Evolutionary conservation across 2,329 filamentous ascomycete genomes (phyloP), one percentile per base, ranked within the genome.

Genomic region (Stagonosporopsis rhizophila): DNA sequence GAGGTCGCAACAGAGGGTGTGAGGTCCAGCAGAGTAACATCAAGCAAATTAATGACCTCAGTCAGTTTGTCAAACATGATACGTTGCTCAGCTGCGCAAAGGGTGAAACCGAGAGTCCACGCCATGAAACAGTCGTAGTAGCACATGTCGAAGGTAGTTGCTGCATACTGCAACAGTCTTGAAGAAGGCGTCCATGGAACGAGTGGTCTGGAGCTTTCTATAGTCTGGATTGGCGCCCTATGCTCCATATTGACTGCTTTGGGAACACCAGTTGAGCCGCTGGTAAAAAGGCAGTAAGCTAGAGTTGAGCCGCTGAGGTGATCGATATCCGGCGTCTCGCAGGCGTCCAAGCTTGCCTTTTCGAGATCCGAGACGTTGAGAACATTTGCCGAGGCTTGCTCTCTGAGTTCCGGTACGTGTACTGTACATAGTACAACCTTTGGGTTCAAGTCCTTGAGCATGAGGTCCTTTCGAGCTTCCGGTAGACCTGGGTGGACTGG

Each of bases 81-180:
- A 6, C 61, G 60, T 53, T 77, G 77, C 15, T 74, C 71, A 20
- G 77, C 73, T 12, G 76, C 73, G 58, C 78, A 79, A 28, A 80
- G 68, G 20, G 76, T 74, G 56, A 80, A 78, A 1, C 78, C 78
- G 49, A 77, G 74, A 9, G 71, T 72, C 78, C 78, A 80, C 11
- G 77, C 77, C 47, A 80, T 67, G 58, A 80, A 80, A 64, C 78
- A 79, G 59, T 80, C 78, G 49, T 78, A 80, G 57, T 80, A 80
- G 55, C 78, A 80, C 78, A 80, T 80, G 54, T 80, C 78, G 53
- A 79, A 79, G 8, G 75, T 77, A 4, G 68, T 71, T 11, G 77
- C 77, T 28, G 78, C 78, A 56, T 78, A 80, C 55, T 80, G 78
- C 11, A 80, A 60, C 8, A 80, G 64, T 34, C 76, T 68, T 14